Evolutionary conservation across 164 flowering plant species (phyloP), one percentile per base, ranked within the genome.

Genomic region (Dillenia suffruticosa): DNA sequence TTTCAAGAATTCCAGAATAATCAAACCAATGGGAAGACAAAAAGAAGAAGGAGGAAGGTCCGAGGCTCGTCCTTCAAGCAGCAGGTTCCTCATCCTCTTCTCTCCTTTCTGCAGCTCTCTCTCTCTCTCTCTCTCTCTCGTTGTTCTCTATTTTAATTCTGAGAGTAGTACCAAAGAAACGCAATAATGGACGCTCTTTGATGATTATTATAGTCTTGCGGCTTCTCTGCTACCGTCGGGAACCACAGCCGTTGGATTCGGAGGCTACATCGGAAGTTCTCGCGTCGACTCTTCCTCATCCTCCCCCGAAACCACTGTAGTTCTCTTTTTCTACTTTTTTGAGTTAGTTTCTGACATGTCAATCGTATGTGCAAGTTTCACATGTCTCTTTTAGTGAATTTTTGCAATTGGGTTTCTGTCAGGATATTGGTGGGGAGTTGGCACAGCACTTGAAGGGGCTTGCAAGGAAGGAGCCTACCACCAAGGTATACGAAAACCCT

Each of bases 11-110:
- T n/a, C n/a, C n/a, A n/a, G n/a, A n/a, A n/a, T n/a, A 12, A 32
- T 54, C 57, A 40, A 8, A 49, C 51, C 8, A 61, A 94, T 91
- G 99, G 99, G 99, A 46, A 86, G 62, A 64, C 83, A 71, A 66
- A 92, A 89, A 63, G 97, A 97, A 74, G 97, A 90, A 1, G 89
- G 74, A 19, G 84, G 72, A 1, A 72, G 96, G 64, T 77, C 75
- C 82, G 92, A 95, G 76, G 68, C 77, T 45, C 93, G 97, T 49
- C 94, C 99, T 68, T 95, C 97, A 6, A 92, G 97, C 78, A 95
- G 99, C 97, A 90, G 97, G 98, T 88, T 44, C 12, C 3, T 12
- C 22, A 1, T 14, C 46, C n/a, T 12, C 7, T 14, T 55, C 14
- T 49, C 17, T 5, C 15, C 15, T 3, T 24, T 17, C 15, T 46